Evolutionary conservation across 768 basidiomycete species (phyloP).

Genomic region (Leccinum disarticulatum): DNA sequence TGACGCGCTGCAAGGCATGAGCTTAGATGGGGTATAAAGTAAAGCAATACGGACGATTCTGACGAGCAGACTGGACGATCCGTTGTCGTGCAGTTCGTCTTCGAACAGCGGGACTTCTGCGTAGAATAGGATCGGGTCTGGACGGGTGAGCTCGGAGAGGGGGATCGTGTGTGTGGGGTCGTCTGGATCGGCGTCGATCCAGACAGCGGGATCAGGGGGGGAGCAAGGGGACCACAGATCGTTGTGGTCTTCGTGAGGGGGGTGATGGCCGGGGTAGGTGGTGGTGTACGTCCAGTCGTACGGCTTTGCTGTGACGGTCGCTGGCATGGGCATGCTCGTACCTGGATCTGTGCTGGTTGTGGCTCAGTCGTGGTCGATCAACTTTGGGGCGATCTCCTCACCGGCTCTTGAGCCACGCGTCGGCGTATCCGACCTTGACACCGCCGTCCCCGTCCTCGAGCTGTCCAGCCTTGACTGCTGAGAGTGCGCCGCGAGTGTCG

Average conservation of each 20-base stretch:
- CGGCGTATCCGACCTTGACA: conserved; percentile 93
- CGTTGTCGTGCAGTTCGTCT: conserved; percentile 97
- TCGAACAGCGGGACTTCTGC: conserved; percentile 94
- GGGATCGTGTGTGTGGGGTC: conserved; percentile 70
- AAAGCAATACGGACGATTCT: conserved; percentile 67
- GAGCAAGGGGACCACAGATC: neutral
- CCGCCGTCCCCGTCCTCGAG: conserved; percentile 82
- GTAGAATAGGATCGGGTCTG: conserved; percentile 97
- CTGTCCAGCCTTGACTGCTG: conserved; percentile 71
- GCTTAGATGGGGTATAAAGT: neutral
- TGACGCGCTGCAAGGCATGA: conserved; percentile 69
- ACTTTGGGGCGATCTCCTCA: conserved; percentile 27
- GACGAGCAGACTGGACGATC: conserved; percentile 79
- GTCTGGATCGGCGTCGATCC: conserved; percentile 57
- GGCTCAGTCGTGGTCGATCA: neutral
- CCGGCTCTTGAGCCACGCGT: conserved; percentile 92
- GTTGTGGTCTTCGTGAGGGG: conserved; percentile 8
- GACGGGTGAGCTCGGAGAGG: conserved; percentile 78
- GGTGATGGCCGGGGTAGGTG: conserved; percentile 67
- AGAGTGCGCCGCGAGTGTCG: conserved; percentile 64
- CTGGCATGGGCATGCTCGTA: conserved; percentile 64
- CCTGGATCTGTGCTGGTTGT: conserved; percentile 61
- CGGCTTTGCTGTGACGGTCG: conserved; percentile 74
- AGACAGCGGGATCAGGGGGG: conserved; percentile 29
- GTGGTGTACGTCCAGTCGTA: conserved; percentile 99